Percentiles rank a stretch among this genome's conserved stretches.
phyloP scores from a whole-genome alignment of 2,329 filamentous ascomycete species.

The Xylariomycetidae sp. region DNA sequence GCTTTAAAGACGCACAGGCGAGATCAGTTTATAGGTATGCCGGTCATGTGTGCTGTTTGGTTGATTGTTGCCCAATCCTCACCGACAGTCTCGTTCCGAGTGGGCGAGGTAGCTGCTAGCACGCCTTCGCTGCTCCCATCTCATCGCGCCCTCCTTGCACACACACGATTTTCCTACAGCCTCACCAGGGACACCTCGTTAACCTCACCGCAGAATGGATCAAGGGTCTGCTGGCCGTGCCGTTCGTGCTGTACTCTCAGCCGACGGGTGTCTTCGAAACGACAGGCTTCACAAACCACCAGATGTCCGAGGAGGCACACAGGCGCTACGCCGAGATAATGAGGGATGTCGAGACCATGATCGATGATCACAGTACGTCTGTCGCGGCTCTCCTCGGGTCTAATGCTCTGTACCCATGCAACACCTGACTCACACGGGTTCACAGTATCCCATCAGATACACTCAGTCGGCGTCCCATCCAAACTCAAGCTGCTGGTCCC shows the following conservation, averaged over 20 bases:
- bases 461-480: conserved; percentile 62
- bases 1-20: conserved; percentile 76
- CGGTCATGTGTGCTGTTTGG: too few relatives aligned
- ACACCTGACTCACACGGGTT: conserved; percentile 2
- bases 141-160: too few relatives aligned
- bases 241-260: conserved; percentile 93
- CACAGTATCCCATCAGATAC: conserved; percentile 64
- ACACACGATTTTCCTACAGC: conserved; percentile 8
- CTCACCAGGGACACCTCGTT: conserved; percentile 11
- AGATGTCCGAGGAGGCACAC: conserved; percentile 76
- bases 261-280: conserved; percentile 80
- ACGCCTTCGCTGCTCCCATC: too few relatives aligned
- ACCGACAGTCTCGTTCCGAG: too few relatives aligned
- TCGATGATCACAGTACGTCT: conserved; percentile 76
- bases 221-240: conserved; percentile 88
- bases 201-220: too few relatives aligned
- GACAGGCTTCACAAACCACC: conserved; percentile 55
- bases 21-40: conserved; percentile 75
- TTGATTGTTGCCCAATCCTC: too few relatives aligned
- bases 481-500: conserved; percentile 92
- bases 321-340: conserved; percentile 92
- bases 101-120: too few relatives aligned
- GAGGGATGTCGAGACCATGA: conserved; percentile 83
- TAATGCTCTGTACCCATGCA: neutral
- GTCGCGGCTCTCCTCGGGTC: conserved; percentile 1